Percentiles rank a stretch among this genome's conserved stretches.
These are phyloP conservation scores for Psophocarpus tetragonolobus DNA, from an alignment of 306 rosid genomes.

Conservation along the genomic window DNA sequence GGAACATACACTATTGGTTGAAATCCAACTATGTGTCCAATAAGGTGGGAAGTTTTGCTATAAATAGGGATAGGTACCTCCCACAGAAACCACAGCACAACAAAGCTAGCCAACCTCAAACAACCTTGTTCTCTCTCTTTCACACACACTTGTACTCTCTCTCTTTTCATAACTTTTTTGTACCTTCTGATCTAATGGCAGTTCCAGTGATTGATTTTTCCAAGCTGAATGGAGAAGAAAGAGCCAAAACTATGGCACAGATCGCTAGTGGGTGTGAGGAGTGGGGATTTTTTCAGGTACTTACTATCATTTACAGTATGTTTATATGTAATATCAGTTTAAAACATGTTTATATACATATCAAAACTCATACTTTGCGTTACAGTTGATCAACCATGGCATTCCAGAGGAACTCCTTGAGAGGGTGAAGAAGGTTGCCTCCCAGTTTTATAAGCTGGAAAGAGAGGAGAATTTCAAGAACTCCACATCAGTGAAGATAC, in stretches of 20 bases:
- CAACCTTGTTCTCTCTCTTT: conserved; percentile 11
- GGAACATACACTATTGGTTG: conserved; percentile 31
- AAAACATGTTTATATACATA: not conserved
- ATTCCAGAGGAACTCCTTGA: conserved; percentile 82
- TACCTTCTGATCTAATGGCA: conserved; percentile 53
- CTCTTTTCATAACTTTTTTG: conserved; percentile 18
- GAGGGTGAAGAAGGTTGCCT: conserved; percentile 81
- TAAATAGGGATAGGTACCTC: conserved; percentile 52
- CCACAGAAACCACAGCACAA: conserved; percentile 40
- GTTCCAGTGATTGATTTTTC: conserved; percentile 97
- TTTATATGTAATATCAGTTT: not conserved
- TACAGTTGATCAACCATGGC: conserved; percentile 95
- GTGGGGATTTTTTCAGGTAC: conserved; percentile 99
- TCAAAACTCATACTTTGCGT: conserved; percentile 20
- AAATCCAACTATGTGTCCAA: conserved; percentile 48
- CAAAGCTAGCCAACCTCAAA: conserved; percentile 27
- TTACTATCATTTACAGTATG: not conserved
- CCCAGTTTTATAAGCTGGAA: conserved; percentile 70
- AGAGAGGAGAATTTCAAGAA: conserved; percentile 81
- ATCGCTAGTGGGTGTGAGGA: conserved; percentile 94
- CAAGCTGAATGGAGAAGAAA: conserved; percentile 74
- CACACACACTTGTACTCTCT: not conserved
- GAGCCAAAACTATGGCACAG: conserved; percentile 75
- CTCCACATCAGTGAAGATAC: conserved; percentile 50
- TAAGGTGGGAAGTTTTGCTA: conserved; percentile 60